phyloP scores from a whole-genome alignment of 257 asterid species.

The Solanum chmielewskii region DNA sequence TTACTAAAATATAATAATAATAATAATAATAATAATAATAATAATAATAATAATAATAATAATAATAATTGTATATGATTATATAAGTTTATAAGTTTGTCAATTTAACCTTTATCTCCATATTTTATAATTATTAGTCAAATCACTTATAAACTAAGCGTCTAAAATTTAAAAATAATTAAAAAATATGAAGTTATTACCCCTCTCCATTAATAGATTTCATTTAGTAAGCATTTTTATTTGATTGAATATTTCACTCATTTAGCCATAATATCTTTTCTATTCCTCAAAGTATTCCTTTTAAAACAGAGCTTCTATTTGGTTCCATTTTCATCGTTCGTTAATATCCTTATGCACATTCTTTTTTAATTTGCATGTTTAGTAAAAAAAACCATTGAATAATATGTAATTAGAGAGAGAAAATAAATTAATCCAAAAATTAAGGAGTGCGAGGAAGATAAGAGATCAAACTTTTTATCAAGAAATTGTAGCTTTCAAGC shows the following conservation, averaged over 20 bases:
- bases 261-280: not conserved
- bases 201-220: not conserved
- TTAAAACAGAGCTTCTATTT: not conserved
- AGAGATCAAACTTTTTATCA: conserved; percentile 29
- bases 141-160: not conserved
- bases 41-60: too few relatives aligned
- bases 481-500: conserved; percentile 32
- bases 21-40: too few relatives aligned
- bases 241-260: not conserved
- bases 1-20: too few relatives aligned
- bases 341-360: not conserved
- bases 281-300: not conserved
- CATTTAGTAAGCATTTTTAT: not conserved
- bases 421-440: not conserved
- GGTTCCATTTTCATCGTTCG: not conserved
- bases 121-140: not conserved
- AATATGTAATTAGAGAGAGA: not conserved
- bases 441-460: too few relatives aligned
- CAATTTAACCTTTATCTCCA: too few relatives aligned
- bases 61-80: too few relatives aligned
- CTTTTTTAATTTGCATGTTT: not conserved
- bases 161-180: not conserved
- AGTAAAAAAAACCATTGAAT: not conserved
- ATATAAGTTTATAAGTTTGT: not conserved
- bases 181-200: not conserved